Percentiles rank a stretch among this genome's conserved stretches.
Conservation (phyloP, 2,329 filamentous ascomycete species). For the Akanthomyces lecanii region DNA sequence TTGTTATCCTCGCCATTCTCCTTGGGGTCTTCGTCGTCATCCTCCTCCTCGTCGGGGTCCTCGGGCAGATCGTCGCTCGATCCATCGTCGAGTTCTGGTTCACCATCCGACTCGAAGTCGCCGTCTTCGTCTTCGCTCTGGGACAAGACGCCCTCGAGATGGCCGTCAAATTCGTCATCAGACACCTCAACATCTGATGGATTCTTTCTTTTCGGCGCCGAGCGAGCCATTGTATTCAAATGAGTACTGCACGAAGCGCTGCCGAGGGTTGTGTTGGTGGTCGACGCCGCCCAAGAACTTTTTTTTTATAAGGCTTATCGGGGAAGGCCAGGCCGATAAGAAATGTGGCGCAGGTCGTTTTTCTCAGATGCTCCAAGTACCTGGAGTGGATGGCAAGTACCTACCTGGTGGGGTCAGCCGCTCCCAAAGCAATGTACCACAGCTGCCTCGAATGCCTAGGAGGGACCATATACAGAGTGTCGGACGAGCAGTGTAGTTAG, state of each 20-base stretch:
- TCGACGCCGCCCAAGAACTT: slow-evolving; percentile 8
- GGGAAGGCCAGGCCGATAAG: slow-evolving; percentile 7
- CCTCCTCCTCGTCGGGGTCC: slow-evolving; percentile 29
- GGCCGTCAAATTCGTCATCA: slow-evolving; percentile 58
- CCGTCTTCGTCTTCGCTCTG: slow-evolving; percentile 52
- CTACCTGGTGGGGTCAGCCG: neutral
- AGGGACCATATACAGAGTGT: neutral
- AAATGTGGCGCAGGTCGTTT: neutral
- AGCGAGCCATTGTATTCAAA: slow-evolving; percentile 10
- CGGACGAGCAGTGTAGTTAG: neutral
- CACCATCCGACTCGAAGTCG: slow-evolving; percentile 32
- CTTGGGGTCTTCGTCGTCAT: slow-evolving; percentile 34
- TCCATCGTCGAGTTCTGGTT: slow-evolving; percentile 37
- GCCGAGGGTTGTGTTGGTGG: neutral
- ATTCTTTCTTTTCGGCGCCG: slow-evolving; percentile 59
- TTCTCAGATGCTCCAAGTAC: neutral
- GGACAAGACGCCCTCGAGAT: slow-evolving; percentile 52
- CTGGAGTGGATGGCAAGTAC: neutral
- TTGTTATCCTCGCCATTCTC: slow-evolving; percentile 34
- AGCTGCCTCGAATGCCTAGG: neutral
- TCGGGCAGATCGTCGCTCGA: slow-evolving; percentile 30
- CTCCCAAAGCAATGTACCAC: neutral
- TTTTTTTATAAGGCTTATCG: slow-evolving; percentile 15
- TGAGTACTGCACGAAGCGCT: neutral
- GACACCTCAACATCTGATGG: slow-evolving; percentile 53